Conservation (phyloP, 2,329 filamentous ascomycete species). For the Ilyonectria destructans region DNA sequence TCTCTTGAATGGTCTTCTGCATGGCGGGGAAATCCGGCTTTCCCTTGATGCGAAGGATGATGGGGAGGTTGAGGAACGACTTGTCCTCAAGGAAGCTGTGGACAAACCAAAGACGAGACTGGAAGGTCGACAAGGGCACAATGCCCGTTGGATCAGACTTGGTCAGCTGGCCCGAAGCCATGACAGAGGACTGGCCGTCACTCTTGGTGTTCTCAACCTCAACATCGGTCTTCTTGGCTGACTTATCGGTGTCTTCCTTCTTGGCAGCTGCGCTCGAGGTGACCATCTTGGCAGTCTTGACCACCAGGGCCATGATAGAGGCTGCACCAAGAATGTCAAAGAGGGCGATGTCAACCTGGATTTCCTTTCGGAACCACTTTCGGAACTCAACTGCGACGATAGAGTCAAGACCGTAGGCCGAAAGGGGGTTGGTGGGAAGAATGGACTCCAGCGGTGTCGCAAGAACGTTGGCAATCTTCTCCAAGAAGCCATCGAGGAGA, state of each 20-base stretch:
- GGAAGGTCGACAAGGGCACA: constrained; percentile 47
- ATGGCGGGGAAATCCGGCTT: constrained; percentile 38
- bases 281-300: constrained; percentile 44
- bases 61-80: constrained; percentile 46
- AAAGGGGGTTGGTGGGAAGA: constrained; percentile 43
- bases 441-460: constrained; percentile 41
- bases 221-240: constrained; percentile 33
- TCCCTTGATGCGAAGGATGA: constrained; percentile 45
- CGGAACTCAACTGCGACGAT: constrained; percentile 49
- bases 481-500: constrained; percentile 29
- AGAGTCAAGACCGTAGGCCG: constrained; percentile 48
- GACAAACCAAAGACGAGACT: constrained; percentile 48
- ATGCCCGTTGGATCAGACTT: constrained; percentile 29
- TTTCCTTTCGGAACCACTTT: constrained; percentile 45
- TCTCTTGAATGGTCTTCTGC: constrained; percentile 39
- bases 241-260: constrained; percentile 34
- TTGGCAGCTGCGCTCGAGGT: constrained; percentile 32
- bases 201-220: constrained; percentile 26
- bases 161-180: constrained; percentile 43
- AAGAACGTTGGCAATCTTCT: constrained; percentile 32
- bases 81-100: constrained; percentile 48
- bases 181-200: constrained; percentile 34
- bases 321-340: constrained; percentile 45
- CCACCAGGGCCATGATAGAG: constrained; percentile 42
- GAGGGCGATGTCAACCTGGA: constrained; percentile 46